Evolutionary conservation across 306 rosid species (phyloP), one percentile per base, ranked within the genome.

Genomic region (Acacia melanoxylon): DNA sequence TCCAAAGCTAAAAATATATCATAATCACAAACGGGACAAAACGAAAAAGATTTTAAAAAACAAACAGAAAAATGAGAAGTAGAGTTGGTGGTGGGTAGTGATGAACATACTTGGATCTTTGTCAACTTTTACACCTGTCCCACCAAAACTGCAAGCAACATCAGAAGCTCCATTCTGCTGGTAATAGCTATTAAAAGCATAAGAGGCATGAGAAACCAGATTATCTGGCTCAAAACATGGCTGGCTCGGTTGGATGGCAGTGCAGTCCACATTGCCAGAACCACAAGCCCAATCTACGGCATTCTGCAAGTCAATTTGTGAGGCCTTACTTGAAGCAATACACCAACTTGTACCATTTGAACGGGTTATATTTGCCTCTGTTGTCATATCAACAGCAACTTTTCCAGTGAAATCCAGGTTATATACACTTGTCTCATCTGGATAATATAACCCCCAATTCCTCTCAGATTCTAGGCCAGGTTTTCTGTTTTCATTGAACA

Each of bases 261-360:
- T 91, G 80, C 99, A 93, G 84, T 95, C 99, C 80, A 95, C 97
- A 77, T 95, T 93, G 77, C 99, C 99, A 61, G 97, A 82, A 77
- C 99, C 94, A 84, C 99, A 95, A 29, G 98, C 99, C 99, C 97
- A 95, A 78, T 95, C 94, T 70, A 95, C 70, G 56, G 99, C 99
- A 76, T 91, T 95, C 78, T 95, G 96, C 92, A 95, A 88, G 79
- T 93, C 98, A 9, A 86, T 91, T 75, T 93, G 94, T 4, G 91
- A 77, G 46, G 99, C 92, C 86, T 92, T 93, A 82, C 75, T 91
- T 4, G 98, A 92, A 77, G 97, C 98, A 77, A 95, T 95, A 92
- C 99, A 93, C 99, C 99, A 95, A 14, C 91, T 68, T 24, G 93
- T 91, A 71, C 87, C 87, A 84, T 91, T 96, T 15, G 91, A 91